These are phyloP conservation scores for Paramarasmius palmivorus DNA, from an alignment of 1,284 basidiomycete genomes.

Conservation along the genomic window DNA sequence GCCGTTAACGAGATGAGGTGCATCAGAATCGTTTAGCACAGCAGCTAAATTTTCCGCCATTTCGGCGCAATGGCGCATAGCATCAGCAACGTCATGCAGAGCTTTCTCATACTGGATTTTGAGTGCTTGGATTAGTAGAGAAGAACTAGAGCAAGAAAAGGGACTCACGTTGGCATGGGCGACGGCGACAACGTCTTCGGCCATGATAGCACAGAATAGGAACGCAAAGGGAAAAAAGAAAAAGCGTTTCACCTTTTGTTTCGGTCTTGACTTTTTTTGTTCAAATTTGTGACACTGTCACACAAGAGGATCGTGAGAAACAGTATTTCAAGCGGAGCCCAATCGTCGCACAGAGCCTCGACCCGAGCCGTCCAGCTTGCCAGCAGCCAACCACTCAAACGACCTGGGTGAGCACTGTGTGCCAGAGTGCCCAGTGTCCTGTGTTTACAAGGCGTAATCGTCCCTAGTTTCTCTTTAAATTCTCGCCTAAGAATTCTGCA, in stretches of 20 bases:
- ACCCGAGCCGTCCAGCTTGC: neutral
- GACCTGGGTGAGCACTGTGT: neutral
- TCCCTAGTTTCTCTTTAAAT: conserved; percentile 51
- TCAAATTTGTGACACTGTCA: too few species aligned
- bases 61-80: conserved; percentile 59
- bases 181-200: conserved; percentile 42
- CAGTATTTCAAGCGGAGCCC: neutral
- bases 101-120: conserved; percentile 39
- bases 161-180: conserved; percentile 48
- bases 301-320: too few species aligned
- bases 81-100: conserved; percentile 52
- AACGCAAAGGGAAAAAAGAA: conserved; percentile 3
- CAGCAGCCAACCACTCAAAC: neutral
- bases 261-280: neutral
- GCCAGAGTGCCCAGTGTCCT: neutral
- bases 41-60: conserved; percentile 56
- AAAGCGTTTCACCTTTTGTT: conserved; percentile 5
- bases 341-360: too few species aligned
- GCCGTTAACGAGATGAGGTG: neutral
- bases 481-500: conserved; percentile 40
- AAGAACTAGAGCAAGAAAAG: conserved; percentile 5
- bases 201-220: too few species aligned
- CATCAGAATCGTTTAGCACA: conserved; percentile 27
- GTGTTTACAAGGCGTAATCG: conserved; percentile 37
- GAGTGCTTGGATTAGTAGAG: conserved; percentile 32